Evolutionary conservation across 1,284 basidiomycete species (phyloP).

Genomic region (Cronartium quercuum): DNA sequence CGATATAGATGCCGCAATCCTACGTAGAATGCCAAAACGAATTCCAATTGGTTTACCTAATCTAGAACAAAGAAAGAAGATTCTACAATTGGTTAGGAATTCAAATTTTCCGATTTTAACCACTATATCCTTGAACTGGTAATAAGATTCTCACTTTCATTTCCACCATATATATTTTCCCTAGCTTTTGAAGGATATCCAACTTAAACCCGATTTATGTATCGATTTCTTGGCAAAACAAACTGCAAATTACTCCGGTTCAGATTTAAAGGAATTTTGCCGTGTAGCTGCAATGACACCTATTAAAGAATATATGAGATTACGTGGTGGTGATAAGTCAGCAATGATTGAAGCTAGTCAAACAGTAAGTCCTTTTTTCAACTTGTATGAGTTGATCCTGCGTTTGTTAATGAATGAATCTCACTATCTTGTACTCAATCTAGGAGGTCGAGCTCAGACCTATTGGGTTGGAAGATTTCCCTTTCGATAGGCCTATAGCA

Average conservation of each 20-base stretch:
- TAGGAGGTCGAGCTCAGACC: slow-evolving; percentile 37
- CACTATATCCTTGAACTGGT: not conserved
- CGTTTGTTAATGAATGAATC: not conserved
- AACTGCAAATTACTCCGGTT: slow-evolving; percentile 77
- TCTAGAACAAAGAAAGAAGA: slow-evolving; percentile 72
- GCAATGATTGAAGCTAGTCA: slow-evolving; percentile 33
- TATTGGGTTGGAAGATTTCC: slow-evolving; percentile 12
- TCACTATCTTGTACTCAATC: not conserved
- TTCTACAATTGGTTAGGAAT: slow-evolving; percentile 67
- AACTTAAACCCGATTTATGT: slow-evolving; percentile 62
- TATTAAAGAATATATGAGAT: slow-evolving; percentile 32
- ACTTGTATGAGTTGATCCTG: too few species aligned
- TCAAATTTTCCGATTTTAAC: slow-evolving; percentile 22
- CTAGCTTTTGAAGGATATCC: slow-evolving; percentile 29
- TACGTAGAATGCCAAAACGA: slow-evolving; percentile 96
- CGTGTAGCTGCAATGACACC: slow-evolving; percentile 56
- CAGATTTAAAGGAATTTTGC: slow-evolving; percentile 90
- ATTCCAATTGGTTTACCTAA: slow-evolving; percentile 83
- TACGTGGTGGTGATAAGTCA: slow-evolving; percentile 21
- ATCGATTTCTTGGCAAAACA: slow-evolving; percentile 63
- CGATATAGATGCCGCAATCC: slow-evolving; percentile 91
- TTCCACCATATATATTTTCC: not conserved
- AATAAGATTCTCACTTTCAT: not conserved
- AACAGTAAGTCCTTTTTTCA: not conserved
- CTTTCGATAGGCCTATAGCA: not conserved